A percentile compares a stretch with the other conserved stretches of the same genome.
Conservation (phyloP, 2,329 filamentous ascomycete species). For the Epichloe coenophiala region DNA sequence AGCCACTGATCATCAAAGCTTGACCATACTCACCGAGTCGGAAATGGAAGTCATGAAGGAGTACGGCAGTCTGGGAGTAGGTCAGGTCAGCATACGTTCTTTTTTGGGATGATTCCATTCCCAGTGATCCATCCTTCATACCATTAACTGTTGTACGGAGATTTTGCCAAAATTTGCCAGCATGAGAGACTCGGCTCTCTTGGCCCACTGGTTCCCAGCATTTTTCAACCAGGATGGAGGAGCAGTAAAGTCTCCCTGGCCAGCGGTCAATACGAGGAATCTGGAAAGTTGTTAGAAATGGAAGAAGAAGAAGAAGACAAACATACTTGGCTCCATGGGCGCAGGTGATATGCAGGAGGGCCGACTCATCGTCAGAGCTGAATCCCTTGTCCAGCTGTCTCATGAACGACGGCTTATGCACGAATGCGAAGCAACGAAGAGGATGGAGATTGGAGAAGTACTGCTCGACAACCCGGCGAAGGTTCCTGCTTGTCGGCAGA, state of each 20-base stretch:
- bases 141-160: constrained; percentile 26
- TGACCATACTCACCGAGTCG: constrained; percentile 26
- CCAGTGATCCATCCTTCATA: constrained; percentile 5
- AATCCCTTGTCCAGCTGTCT: constrained; percentile 24
- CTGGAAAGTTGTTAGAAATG: constrained; percentile 9
- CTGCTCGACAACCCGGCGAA: constrained; percentile 23
- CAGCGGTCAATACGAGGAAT: constrained; percentile 20
- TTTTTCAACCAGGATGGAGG: constrained; percentile 17
- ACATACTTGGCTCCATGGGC: constrained; percentile 25
- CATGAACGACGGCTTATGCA: constrained; percentile 26
- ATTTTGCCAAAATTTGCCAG: constrained; percentile 26
- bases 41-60: constrained; percentile 27
- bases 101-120: neutral
- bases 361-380: constrained; percentile 22
- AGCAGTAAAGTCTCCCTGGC: constrained; percentile 17
- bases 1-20: constrained; percentile 27
- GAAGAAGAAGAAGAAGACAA: neutral
- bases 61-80: constrained; percentile 19
- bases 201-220: constrained; percentile 25
- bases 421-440: constrained; percentile 27
- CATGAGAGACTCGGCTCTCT: constrained; percentile 22
- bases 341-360: constrained; percentile 23
- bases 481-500: constrained; percentile 20
- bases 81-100: neutral
- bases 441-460: constrained; percentile 27